These are phyloP conservation scores for Rhizomucor miehei DNA, from an alignment of 371 early-diverging fungal species.

Conservation along the genomic window DNA sequence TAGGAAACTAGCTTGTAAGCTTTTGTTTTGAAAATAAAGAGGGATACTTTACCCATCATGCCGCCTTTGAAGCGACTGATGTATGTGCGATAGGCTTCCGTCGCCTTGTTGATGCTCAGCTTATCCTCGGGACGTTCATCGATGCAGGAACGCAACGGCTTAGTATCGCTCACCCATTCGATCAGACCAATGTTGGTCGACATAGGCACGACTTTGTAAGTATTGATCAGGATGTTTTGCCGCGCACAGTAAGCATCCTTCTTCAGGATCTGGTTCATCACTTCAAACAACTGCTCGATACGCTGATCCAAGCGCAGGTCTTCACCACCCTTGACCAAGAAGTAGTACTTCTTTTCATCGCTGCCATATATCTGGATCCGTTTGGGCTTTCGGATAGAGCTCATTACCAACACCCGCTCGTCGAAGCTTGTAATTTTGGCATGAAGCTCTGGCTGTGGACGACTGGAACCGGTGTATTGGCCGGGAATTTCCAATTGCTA, in stretches of 20 bases:
- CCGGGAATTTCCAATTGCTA: slow-evolving; percentile 73
- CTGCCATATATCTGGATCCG: slow-evolving; percentile 66
- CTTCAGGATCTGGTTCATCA: slow-evolving; percentile 71
- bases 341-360: slow-evolving; percentile 67
- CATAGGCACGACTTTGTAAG: slow-evolving; percentile 74
- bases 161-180: slow-evolving; percentile 58
- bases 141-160: slow-evolving; percentile 49
- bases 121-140: slow-evolving; percentile 31
- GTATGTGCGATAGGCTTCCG: slow-evolving; percentile 32
- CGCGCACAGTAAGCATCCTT: slow-evolving; percentile 51
- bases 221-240: slow-evolving; percentile 44
- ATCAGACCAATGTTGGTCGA: slow-evolving; percentile 60
- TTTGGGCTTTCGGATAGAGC: slow-evolving; percentile 73
- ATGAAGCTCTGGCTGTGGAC: slow-evolving; percentile 49
- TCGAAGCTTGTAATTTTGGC: slow-evolving; percentile 64
- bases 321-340: slow-evolving; percentile 83
- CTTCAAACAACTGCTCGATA: slow-evolving; percentile 69
- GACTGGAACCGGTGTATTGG: slow-evolving; percentile 56
- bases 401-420: slow-evolving; percentile 61
- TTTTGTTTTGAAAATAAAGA: too few species aligned
- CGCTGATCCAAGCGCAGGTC: slow-evolving; percentile 80
- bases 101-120: slow-evolving; percentile 17
- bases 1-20: not conserved
- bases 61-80: slow-evolving; percentile 31
- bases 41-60: slow-evolving; percentile 31